Conservation (phyloP, 257 asterid genomes). For the Solanum medicagineum region DNA sequence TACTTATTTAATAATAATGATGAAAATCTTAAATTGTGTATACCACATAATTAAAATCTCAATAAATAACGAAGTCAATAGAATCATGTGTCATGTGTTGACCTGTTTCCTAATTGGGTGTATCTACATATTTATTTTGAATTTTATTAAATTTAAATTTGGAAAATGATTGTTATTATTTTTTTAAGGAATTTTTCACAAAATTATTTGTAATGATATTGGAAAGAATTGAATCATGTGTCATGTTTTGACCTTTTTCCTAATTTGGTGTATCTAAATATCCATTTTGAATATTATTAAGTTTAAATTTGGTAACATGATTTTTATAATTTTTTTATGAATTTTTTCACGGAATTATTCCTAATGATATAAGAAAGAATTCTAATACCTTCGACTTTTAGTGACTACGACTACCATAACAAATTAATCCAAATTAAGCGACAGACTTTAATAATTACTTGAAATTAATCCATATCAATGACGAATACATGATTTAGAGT, state of each 20-base stretch:
- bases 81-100: background rate
- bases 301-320: too few relatives aligned
- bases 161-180: too few relatives aligned
- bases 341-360: background rate
- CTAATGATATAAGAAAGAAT: too few relatives aligned
- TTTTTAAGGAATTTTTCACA: background rate
- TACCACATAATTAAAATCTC: too few relatives aligned
- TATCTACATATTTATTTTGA: background rate
- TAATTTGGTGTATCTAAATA: too few relatives aligned
- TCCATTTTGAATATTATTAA: too few relatives aligned
- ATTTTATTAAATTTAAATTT: background rate
- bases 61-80: too few relatives aligned
- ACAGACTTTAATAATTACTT: background rate
- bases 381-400: background rate
- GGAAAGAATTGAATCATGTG: too few relatives aligned
- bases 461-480: background rate
- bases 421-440: background rate
- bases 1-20: too few relatives aligned
- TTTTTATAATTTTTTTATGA: background rate
- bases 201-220: too few relatives aligned
- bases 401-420: background rate
- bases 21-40: too few relatives aligned
- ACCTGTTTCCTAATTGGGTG: background rate
- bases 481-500: background rate
- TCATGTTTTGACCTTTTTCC: too few relatives aligned